Evolutionary conservation across 2,329 filamentous ascomycete species (phyloP).

Genomic region (Geoglossum cookeanum): DNA sequence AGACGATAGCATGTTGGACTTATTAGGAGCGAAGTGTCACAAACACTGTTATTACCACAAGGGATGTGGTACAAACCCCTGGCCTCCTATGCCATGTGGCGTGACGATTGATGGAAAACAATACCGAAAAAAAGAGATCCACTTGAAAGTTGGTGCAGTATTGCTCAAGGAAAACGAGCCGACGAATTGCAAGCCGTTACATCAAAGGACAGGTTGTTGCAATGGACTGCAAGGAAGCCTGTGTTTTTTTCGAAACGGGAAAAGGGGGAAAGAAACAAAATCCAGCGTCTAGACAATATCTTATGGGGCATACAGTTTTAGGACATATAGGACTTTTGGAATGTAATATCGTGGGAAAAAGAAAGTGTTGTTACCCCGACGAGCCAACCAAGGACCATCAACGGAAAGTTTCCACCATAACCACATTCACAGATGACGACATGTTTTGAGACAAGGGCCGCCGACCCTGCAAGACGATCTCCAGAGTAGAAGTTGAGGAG

Average conservation of each 20-base stretch:
- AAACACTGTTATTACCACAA: neutral
- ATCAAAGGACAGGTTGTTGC: neutral
- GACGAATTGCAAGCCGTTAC: neutral
- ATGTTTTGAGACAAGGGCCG: neutral
- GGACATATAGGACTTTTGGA: neutral
- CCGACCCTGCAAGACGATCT: neutral
- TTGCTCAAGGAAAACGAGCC: neutral
- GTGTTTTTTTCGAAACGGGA: constrained; percentile 1
- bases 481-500: neutral
- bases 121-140: constrained; percentile 1
- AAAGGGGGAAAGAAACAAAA: neutral
- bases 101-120: neutral
- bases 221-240: neutral
- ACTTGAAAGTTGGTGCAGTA: neutral
- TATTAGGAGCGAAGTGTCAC: neutral
- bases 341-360: neutral
- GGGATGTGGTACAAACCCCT: neutral
- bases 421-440: neutral
- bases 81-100: neutral
- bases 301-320: constrained; percentile 1
- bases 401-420: neutral
- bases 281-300: neutral
- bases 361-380: neutral
- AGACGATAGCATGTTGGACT: neutral
- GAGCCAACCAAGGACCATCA: neutral